phyloP scores from a whole-genome alignment of 1,139 yeast species.

The Candida buenavistaensis region DNA sequence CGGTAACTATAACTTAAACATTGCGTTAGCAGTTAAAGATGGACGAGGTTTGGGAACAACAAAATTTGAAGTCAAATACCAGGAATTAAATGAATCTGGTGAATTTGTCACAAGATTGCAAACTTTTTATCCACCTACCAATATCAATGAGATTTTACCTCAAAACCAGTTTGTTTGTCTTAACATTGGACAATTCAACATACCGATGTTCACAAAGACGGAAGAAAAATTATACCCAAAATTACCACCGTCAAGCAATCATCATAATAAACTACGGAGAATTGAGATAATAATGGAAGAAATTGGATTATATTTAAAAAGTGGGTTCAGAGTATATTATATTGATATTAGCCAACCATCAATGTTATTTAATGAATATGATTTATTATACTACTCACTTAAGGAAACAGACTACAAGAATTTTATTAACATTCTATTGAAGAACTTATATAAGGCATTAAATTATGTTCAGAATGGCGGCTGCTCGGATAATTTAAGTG shows the following conservation, averaged over 20 bases:
- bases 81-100: slow-evolving; percentile 21
- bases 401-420: slow-evolving; percentile 42
- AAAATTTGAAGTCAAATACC: slow-evolving; percentile 46
- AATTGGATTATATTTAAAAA: slow-evolving; percentile 53
- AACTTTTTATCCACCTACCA: slow-evolving; percentile 56
- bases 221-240: neutral
- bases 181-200: slow-evolving; percentile 50
- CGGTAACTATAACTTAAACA: slow-evolving; percentile 51
- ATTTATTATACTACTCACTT: slow-evolving; percentile 41
- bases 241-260: slow-evolving; percentile 3
- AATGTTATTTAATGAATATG: slow-evolving; percentile 43
- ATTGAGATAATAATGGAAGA: slow-evolving; percentile 59
- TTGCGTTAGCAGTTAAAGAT: slow-evolving; percentile 53
- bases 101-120: slow-evolving; percentile 19
- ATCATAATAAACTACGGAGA: slow-evolving; percentile 30
- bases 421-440: slow-evolving; percentile 44
- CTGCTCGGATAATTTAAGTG: slow-evolving; percentile 17
- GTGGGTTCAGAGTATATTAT: slow-evolving; percentile 58
- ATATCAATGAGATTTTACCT: slow-evolving; percentile 59
- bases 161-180: slow-evolving; percentile 51
- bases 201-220: slow-evolving; percentile 16
- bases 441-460: slow-evolving; percentile 44
- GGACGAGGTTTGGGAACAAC: slow-evolving; percentile 63
- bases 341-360: slow-evolving; percentile 54
- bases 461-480: slow-evolving; percentile 36